A percentile compares a stretch with the other conserved stretches of the same genome.
Evolutionary conservation across 305 asterid genomes (phyloP).

Genomic region (Striga hermonthica): DNA sequence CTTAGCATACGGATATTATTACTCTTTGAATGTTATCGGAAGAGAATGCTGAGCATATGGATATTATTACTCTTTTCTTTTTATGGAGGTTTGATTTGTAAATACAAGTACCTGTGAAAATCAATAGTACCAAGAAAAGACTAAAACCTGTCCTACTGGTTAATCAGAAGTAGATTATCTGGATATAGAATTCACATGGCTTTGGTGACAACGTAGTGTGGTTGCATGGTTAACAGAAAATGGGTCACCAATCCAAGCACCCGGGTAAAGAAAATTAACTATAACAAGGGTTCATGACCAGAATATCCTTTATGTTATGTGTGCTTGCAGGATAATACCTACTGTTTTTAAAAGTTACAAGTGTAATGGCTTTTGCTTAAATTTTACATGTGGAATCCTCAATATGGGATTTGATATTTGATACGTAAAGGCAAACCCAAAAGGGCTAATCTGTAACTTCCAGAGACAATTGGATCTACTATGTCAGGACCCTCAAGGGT

Average conservation of each 20-base stretch:
- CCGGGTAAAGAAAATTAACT: no score
- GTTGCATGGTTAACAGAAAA: no score
- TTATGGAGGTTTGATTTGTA: not conserved
- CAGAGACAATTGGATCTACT: not conserved
- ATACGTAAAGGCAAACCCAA: not conserved
- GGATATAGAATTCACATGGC: not conserved
- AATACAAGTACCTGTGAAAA: not conserved
- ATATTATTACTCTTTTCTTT: no score
- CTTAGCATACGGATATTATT: no score
- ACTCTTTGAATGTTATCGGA: no score
- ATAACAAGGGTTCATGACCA: not conserved
- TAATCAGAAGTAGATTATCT: no score
- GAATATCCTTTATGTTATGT: not conserved
- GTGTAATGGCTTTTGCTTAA: not conserved
- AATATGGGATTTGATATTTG: not conserved
- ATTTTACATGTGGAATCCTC: not conserved
- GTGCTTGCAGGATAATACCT: not conserved
- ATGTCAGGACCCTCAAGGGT: not conserved
- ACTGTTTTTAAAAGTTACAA: not conserved
- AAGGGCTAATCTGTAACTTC: not conserved
- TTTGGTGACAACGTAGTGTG: no score
- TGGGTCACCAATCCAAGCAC: no score
- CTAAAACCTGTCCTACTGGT: no score
- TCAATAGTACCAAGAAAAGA: not conserved
- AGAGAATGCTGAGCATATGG: not conserved